Percentiles rank a stretch among this genome's conserved stretches.
phyloP scores from a whole-genome alignment of 495 filamentous ascomycete genomes.

The Aspergillus campestris region DNA sequence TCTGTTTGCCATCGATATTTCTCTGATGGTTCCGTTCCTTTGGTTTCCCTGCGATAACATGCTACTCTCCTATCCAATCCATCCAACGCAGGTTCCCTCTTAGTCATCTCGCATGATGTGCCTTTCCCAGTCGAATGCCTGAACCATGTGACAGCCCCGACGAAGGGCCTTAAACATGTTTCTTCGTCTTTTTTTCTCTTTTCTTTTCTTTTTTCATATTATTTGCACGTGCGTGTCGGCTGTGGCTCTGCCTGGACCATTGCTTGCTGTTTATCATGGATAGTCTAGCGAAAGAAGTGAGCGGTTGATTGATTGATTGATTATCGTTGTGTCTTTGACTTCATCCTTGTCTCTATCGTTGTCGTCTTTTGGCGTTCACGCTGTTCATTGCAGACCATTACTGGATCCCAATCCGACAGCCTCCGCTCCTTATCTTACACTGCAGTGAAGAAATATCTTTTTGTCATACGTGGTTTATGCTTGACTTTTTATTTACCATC shows the following conservation, averaged over 20 bases:
- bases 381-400: background rate
- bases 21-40: conserved; percentile 1
- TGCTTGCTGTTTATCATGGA: conserved; percentile 18
- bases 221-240: too few relatives aligned
- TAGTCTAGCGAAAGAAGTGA: conserved; percentile 28
- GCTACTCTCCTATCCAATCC: background rate
- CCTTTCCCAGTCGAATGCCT: too few relatives aligned
- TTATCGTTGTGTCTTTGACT: conserved; percentile 4
- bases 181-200: background rate
- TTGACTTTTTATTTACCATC: too few relatives aligned
- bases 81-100: background rate
- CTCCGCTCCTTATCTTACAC: too few relatives aligned
- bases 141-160: too few relatives aligned
- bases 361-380: conserved; percentile 14
- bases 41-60: background rate
- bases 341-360: too few relatives aligned
- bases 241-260: conserved; percentile 6
- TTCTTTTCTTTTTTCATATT: conserved; percentile 4
- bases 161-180: too few relatives aligned
- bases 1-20: background rate
- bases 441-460: too few relatives aligned
- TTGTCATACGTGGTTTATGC: too few relatives aligned
- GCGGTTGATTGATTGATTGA: conserved; percentile 17
- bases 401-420: too few relatives aligned
- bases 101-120: background rate